Evolutionary conservation across 441 rosid species (phyloP), one percentile per base, ranked within the genome.

Genomic region (Lagerstroemia fauriei): DNA sequence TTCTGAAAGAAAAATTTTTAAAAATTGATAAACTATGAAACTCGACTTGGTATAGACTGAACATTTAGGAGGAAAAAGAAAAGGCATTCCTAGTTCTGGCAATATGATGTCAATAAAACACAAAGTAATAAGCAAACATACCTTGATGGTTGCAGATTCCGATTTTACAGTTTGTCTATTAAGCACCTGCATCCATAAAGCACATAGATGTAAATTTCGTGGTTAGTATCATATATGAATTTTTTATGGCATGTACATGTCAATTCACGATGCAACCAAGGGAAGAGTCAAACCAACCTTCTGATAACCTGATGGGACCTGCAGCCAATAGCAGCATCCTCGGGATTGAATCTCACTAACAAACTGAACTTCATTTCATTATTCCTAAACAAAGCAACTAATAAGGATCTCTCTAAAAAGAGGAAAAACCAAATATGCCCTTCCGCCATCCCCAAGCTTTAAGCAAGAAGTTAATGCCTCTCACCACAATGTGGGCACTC

Each of bases 321-420:
- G 85, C 89, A 94, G 87, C 71, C 12, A 80, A 79, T 91, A 94
- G 86, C 84, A 84, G 83, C 98, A 92, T 31, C 96, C 97, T 38
- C 89, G 87, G 12, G 93, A 89, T 88, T 94, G 98, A 83, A 95
- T 91, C 90, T 94, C 97, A 25, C 98, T 98, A 1, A 97, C 99
- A 88, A 95, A 96, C 88, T 96, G 98, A 85, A 95, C 97, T 88
- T 96, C 97, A 88, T 95, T 88, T 96, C 97, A 88, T 95, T 95
- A 84, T 96, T 96, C 92, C 99, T 93, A 80, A 31, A 27, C 78
- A 48, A 73, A 53, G 61, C 50, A 70, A 80, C 29, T 68, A 74
- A 27, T 29, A 24, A 32, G 69, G n/a, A 41, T 20, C n/a, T 18
- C 24, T 51, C 27, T 77, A 29, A 13, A 32, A 32, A 0, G 13